These are phyloP conservation scores for Madurella mycetomatis DNA, from an alignment of 2,329 filamentous ascomycete species.

Conservation along the genomic window DNA sequence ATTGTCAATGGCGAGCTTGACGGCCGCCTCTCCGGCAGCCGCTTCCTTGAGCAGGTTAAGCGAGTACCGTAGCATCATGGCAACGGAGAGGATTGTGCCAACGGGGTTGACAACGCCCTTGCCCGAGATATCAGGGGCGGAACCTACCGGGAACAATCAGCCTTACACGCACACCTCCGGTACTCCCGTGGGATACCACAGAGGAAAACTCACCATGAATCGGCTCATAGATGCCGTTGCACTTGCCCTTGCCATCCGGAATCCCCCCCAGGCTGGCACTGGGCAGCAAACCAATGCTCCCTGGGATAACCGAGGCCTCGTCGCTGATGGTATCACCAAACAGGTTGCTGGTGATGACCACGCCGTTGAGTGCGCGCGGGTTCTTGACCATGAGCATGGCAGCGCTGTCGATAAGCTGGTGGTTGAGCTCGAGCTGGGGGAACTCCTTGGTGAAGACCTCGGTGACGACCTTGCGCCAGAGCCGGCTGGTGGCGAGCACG, in stretches of 20 bases:
- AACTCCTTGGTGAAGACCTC: slow-evolving; percentile 87
- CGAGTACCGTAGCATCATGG: slow-evolving; percentile 96
- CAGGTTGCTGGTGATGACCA: slow-evolving; percentile 88
- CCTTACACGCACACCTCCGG: background rate
- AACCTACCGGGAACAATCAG: slow-evolving; percentile 47
- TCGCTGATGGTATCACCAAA: slow-evolving; percentile 96
- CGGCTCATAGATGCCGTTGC: slow-evolving; percentile 95
- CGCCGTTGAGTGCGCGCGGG: slow-evolving; percentile 78
- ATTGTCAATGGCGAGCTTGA: slow-evolving; percentile 72
- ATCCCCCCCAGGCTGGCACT: slow-evolving; percentile 83
- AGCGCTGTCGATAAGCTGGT: slow-evolving; percentile 93
- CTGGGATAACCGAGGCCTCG: slow-evolving; percentile 91
- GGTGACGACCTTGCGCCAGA: slow-evolving; percentile 84
- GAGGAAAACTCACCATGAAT: slow-evolving; percentile 68
- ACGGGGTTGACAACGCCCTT: slow-evolving; percentile 89
- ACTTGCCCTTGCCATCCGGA: slow-evolving; percentile 76
- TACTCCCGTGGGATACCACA: background rate
- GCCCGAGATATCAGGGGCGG: slow-evolving; percentile 88
- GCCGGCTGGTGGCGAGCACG: slow-evolving; percentile 80
- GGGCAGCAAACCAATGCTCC: slow-evolving; percentile 80
- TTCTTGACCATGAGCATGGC: slow-evolving; percentile 98
- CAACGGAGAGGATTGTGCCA: slow-evolving; percentile 84
- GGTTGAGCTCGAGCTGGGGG: slow-evolving; percentile 74
- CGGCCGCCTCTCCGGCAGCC: slow-evolving; percentile 73
- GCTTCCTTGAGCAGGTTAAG: slow-evolving; percentile 75